These are phyloP conservation scores for Aspergillus ibericus DNA, from an alignment of 2,329 filamentous ascomycete species.

Conservation along the genomic window DNA sequence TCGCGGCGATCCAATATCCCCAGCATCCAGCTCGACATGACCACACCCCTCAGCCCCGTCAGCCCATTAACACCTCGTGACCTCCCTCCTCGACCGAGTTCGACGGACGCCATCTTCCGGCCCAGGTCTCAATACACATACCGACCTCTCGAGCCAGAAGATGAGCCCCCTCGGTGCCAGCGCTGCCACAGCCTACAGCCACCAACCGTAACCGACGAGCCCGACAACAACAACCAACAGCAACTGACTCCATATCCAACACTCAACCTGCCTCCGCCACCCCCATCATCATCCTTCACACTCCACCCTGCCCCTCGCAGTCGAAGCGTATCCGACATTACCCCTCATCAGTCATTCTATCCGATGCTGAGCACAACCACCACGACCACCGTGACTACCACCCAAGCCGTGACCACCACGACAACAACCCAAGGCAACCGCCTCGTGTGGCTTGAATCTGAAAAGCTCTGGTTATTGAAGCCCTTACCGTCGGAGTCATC, in stretches of 20 bases:
- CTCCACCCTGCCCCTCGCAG: neutral
- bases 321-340: conserved; percentile 3
- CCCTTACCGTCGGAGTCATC: neutral
- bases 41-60: conserved; percentile 10
- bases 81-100: conserved; percentile 19
- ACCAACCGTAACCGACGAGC: neutral
- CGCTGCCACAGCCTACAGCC: conserved; percentile 1
- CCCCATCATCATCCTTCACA: neutral
- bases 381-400: neutral
- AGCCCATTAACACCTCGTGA: neutral
- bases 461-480: conserved; percentile 30
- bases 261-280: neutral
- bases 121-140: neutral
- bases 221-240: neutral
- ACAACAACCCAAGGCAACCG: conserved; percentile 12
- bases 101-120: conserved; percentile 13
- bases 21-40: conserved; percentile 13
- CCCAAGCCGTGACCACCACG: conserved; percentile 1
- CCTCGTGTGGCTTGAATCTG: conserved; percentile 33
- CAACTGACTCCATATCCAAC: neutral
- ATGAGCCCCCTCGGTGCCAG: neutral
- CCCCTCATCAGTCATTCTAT: neutral
- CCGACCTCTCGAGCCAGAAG: neutral
- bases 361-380: neutral
- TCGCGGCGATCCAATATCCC: conserved; percentile 3